Evolutionary conservation across 2,329 filamentous ascomycete species (phyloP).

Genomic region (Trichoderma breve): DNA sequence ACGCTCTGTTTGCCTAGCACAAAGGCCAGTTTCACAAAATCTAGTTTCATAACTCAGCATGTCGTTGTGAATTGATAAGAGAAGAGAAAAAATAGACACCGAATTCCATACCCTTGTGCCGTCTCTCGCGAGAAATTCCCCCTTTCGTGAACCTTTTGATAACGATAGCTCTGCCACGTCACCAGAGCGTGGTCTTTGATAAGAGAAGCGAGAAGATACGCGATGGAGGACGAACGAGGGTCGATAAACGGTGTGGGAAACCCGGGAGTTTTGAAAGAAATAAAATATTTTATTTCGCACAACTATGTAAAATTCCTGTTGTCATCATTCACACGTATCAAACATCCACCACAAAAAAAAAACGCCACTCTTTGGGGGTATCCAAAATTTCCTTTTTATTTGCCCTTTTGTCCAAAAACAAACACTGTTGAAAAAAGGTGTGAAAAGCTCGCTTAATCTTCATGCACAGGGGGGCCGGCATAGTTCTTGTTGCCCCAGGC

Average conservation of each 20-base stretch:
- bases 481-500: slow-evolving; percentile 70
- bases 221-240: not conserved
- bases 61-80: not conserved
- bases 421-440: not conserved
- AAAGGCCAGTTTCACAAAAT: not conserved
- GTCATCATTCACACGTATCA: not conserved
- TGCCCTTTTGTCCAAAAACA: not conserved
- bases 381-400: not conserved
- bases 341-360: not conserved
- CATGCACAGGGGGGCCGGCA: slow-evolving; percentile 56
- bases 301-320: slow-evolving; percentile 6
- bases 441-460: slow-evolving; percentile 29
- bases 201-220: not conserved
- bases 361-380: slow-evolving; percentile 11
- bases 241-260: not conserved
- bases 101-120: not conserved
- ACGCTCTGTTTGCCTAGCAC: not conserved
- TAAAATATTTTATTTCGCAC: not conserved
- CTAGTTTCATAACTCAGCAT: not conserved
- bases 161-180: not conserved
- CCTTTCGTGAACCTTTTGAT: not conserved
- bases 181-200: not conserved
- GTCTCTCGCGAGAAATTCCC: not conserved
- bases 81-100: not conserved
- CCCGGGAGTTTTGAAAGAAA: not conserved